phyloP scores from a whole-genome alignment of 495 filamentous ascomycete genomes.

The Penicillium coffeae region DNA sequence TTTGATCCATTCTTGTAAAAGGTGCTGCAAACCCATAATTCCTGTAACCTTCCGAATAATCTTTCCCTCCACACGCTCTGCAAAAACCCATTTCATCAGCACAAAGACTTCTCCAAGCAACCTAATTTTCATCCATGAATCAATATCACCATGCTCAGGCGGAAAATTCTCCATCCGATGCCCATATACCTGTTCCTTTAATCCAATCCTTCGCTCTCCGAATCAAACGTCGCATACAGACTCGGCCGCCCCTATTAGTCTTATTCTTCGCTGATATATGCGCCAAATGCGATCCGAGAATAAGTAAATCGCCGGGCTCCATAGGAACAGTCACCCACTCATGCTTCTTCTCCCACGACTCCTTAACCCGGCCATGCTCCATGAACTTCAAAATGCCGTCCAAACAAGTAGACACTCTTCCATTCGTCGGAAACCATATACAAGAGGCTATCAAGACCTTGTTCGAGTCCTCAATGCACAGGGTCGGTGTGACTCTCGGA shows the following conservation, averaged over 20 bases:
- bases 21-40: conserved; percentile 37
- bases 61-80: conserved; percentile 32
- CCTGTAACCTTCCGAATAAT: conserved; percentile 35
- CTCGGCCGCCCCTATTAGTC: conserved; percentile 30
- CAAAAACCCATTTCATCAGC: background rate
- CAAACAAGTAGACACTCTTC: background rate
- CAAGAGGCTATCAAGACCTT: conserved; percentile 17
- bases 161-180: conserved; percentile 38
- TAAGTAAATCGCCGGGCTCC: conserved; percentile 32
- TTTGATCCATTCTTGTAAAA: conserved; percentile 11
- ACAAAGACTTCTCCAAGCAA: background rate
- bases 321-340: conserved; percentile 37
- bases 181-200: conserved; percentile 35
- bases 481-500: conserved; percentile 29
- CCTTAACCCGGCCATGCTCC: conserved; percentile 28
- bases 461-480: conserved; percentile 23
- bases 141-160: conserved; percentile 36
- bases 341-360: conserved; percentile 32
- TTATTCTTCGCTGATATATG: conserved; percentile 36
- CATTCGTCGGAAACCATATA: conserved; percentile 9
- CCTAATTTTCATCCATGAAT: background rate
- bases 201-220: conserved; percentile 31
- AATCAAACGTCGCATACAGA: conserved; percentile 45
- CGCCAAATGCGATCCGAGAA: conserved; percentile 42
- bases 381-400: conserved; percentile 12